Evolutionary conservation across 495 filamentous ascomycete genomes (phyloP).

Genomic region (Podospora sp.): DNA sequence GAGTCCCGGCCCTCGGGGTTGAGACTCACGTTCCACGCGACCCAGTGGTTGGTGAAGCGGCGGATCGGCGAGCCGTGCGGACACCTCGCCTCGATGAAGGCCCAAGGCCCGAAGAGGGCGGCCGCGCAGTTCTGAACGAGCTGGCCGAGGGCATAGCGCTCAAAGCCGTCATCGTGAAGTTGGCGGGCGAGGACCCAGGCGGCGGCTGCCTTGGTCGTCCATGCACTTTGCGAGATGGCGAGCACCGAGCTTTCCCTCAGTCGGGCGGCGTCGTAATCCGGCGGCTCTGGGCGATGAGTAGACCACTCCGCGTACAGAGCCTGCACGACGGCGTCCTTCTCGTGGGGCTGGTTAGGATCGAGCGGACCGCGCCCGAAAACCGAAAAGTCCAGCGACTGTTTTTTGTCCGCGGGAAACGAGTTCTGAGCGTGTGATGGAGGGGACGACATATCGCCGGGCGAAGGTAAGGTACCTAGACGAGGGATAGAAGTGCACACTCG

Average conservation of each 20-base stretch:
- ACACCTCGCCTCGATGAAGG: conserved; percentile 1
- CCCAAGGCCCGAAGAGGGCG: conserved; percentile 1
- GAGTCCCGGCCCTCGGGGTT: not conserved
- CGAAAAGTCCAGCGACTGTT: too few species aligned
- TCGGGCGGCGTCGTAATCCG: too few species aligned
- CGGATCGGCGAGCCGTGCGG: not conserved
- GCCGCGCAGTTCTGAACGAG: not conserved
- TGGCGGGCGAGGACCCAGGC: not conserved
- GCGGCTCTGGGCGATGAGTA: too few species aligned
- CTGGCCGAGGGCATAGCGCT: not conserved
- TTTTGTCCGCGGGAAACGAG: too few species aligned
- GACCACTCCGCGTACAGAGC: too few species aligned
- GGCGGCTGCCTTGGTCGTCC: not conserved
- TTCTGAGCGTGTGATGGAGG: too few species aligned
- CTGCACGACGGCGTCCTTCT: too few species aligned
- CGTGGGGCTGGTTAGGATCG: too few species aligned
- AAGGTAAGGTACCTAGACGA: too few species aligned
- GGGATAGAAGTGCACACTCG: too few species aligned
- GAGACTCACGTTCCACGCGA: conserved; percentile 1
- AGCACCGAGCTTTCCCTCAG: not conserved
- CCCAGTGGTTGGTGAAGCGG: conserved; percentile 5
- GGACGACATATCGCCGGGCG: too few species aligned
- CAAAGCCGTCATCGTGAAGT: not conserved
- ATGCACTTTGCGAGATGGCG: not conserved
- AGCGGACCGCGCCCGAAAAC: too few species aligned